These are phyloP conservation scores for Fusarium nisikadoi DNA, from an alignment of 2,329 filamentous ascomycete species.

Conservation along the genomic window DNA sequence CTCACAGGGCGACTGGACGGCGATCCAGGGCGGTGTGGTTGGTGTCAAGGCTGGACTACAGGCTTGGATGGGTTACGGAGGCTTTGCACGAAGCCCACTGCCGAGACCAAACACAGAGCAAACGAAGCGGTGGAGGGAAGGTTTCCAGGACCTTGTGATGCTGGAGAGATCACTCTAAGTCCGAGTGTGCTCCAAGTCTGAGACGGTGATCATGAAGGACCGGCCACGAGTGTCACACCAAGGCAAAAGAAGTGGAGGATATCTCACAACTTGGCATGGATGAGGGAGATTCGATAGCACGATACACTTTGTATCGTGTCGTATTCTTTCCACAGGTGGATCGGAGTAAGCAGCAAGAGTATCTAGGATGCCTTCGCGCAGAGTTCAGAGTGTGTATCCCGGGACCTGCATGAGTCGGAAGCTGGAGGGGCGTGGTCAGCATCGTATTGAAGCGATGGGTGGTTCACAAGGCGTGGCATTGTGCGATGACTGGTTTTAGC, in stretches of 20 bases:
- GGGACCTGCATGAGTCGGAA: constrained; percentile 31
- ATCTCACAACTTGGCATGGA: background rate
- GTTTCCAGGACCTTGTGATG: constrained; percentile 62
- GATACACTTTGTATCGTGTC: background rate
- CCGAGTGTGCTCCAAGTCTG: constrained; percentile 30
- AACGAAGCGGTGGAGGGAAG: constrained; percentile 63
- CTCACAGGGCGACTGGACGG: constrained; percentile 76
- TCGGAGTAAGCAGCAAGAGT: background rate
- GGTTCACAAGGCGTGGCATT: constrained; percentile 6
- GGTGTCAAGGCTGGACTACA: constrained; percentile 76
- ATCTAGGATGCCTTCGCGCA: constrained; percentile 4
- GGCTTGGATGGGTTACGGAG: constrained; percentile 75
- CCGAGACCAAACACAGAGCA: constrained; percentile 61
- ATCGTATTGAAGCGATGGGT: constrained; percentile 11
- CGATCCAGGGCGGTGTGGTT: constrained; percentile 76
- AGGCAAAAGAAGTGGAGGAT: constrained; percentile 4
- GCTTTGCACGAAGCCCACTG: constrained; percentile 51
- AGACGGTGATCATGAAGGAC: constrained; percentile 18
- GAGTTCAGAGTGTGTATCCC: constrained; percentile 1
- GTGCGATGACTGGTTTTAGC: constrained; percentile 7
- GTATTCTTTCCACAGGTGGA: background rate
- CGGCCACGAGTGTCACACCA: constrained; percentile 23
- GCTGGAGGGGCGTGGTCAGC: constrained; percentile 11
- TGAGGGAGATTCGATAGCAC: constrained; percentile 8
- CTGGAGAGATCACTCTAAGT: constrained; percentile 59